Percentiles rank a stretch among this genome's conserved stretches.
These are phyloP conservation scores for Zoysia japonica DNA, from an alignment of 176 grass and related monocot species.

Conservation along the genomic window DNA sequence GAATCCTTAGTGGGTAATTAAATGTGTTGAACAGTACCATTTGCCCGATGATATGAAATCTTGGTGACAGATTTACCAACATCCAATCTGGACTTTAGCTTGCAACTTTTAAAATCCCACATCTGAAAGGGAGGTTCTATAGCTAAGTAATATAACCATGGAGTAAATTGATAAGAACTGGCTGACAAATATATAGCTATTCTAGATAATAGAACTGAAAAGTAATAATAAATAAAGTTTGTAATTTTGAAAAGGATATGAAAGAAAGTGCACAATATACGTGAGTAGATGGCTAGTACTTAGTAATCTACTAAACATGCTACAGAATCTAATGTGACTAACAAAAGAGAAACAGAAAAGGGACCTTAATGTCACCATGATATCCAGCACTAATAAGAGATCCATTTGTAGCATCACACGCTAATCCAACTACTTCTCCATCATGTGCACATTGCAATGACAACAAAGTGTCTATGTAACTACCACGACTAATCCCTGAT, in stretches of 20 bases:
- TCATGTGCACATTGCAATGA: slow-evolving; percentile 74
- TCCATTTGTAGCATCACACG: slow-evolving; percentile 86
- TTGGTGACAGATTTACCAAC: slow-evolving; percentile 75
- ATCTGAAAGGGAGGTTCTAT: slow-evolving; percentile 53
- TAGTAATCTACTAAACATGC: not conserved
- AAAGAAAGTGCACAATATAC: not conserved
- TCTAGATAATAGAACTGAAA: slow-evolving; percentile 33
- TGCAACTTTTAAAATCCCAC: slow-evolving; percentile 82
- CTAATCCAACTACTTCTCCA: slow-evolving; percentile 84
- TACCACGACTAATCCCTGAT: slow-evolving; percentile 80
- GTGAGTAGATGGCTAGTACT: not conserved
- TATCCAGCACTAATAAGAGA: slow-evolving; percentile 89
- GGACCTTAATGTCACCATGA: slow-evolving; percentile 90
- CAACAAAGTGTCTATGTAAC: slow-evolving; percentile 59
- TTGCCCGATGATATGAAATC: slow-evolving; percentile 84
- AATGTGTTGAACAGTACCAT: slow-evolving; percentile 61
- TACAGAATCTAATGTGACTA: not conserved
- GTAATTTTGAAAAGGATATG: not conserved
- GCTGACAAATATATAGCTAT: not conserved
- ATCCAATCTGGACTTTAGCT: slow-evolving; percentile 69
- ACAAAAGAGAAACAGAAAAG: slow-evolving; percentile 1
- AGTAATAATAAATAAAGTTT: not conserved
- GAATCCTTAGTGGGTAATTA: slow-evolving; percentile 5
- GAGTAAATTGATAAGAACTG: slow-evolving; percentile 2
- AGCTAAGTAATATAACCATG: slow-evolving; percentile 7